Evolutionary conservation across 2,329 filamentous ascomycete genomes (phyloP), one percentile per base, ranked within the genome.

Genomic region (Sphaerulina musiva): DNA sequence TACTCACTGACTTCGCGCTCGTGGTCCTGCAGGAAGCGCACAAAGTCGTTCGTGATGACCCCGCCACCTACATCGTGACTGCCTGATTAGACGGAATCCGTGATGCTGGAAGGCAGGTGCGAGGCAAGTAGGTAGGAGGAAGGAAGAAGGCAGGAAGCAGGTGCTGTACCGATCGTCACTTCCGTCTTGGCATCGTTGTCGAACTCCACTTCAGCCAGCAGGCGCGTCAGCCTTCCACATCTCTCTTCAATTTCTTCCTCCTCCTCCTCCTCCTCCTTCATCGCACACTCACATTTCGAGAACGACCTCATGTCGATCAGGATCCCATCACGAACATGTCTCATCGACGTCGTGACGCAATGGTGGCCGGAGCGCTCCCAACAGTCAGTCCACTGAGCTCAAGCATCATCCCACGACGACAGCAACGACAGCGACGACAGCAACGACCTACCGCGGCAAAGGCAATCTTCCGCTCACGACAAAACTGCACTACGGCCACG

Each of bases 291-390:
- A 50, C 48, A 20, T 20, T 39, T 39, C 8, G 26, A 36, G 10
- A 51, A 45, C 29, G 29, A 20, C 31, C 48, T 44, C 48, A 51
- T 51, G 36, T 51, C 48, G 5, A 51, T 45, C 48, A 51, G 23
- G 17, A 51, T 10, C 11, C 48, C 48, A 51, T 51, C 41, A 8
- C 32, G 29, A n/a, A 51, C 40, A 17, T 44, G 40, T 34, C 48
- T 23, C 48, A 51, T 51, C 5, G 48, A 51, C 31, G 48, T 51
- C 29, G 48, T 45, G 9, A 51, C 48, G 41, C 39, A 44, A 32
- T 51, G 48, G 38, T 51, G 48, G 8, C 48, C 48, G 2, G 48
- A 51, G n/a, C 48, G 48, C 39, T 20, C 20, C 20, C 2, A 20
- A 20, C 20, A 20, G 20, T 20, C 20, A 20, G 20, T 20, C 20